phyloP scores from a whole-genome alignment of 73 alveolate genomes.

The Paramecium tetraurelia region DNA sequence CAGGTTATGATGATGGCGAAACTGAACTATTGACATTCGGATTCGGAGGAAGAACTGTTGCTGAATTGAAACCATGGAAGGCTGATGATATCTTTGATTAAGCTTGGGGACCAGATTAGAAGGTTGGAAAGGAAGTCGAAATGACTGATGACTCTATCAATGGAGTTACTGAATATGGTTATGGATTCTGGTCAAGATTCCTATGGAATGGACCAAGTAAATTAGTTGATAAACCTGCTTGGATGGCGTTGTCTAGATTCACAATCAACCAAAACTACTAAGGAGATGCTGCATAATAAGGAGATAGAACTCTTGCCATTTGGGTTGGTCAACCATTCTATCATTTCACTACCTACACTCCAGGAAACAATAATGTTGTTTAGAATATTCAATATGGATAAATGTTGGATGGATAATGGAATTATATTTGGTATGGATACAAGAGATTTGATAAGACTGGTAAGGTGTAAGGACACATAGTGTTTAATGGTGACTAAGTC shows the following conservation, averaged over 20 bases:
- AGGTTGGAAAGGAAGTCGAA: conserved; percentile 21
- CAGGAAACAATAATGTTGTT: neutral
- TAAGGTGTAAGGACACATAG: neutral
- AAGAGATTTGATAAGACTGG: neutral
- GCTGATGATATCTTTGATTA: neutral
- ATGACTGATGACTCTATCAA: neutral
- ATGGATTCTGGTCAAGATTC: conserved; percentile 47
- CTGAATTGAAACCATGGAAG: conserved; percentile 15
- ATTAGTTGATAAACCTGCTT: neutral
- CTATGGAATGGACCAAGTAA: conserved; percentile 44
- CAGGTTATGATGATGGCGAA: conserved; percentile 31
- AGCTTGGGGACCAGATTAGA: neutral
- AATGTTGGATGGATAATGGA: conserved; percentile 59
- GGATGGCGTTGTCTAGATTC: conserved; percentile 44
- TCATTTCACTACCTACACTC: neutral
- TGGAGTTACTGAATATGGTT: conserved; percentile 45
- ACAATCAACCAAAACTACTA: neutral
- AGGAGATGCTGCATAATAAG: conserved; percentile 27
- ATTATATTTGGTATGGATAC: conserved; percentile 10
- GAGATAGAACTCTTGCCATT: conserved; percentile 32
- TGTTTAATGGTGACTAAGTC: neutral
- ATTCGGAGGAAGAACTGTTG: conserved; percentile 15
- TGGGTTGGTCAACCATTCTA: conserved; percentile 33
- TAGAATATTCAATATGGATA: neutral
- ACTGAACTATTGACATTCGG: neutral